Conservation (phyloP, 2,329 filamentous ascomycete species). For the Tolypocladium paradoxum region DNA sequence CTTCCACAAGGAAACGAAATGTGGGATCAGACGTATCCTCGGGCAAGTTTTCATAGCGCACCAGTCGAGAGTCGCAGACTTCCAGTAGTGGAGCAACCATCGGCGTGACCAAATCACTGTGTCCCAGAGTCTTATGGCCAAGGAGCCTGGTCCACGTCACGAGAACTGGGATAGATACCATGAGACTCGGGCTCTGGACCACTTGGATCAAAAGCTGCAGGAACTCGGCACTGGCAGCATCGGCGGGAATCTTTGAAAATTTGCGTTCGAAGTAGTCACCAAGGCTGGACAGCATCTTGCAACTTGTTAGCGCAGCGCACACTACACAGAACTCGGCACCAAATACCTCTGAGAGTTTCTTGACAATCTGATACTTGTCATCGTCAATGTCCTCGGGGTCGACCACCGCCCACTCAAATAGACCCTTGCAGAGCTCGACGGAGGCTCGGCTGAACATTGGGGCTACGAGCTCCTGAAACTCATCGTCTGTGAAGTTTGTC, state of each 20-base stretch:
- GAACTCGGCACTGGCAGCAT: slow-evolving; percentile 60
- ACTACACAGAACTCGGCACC: background rate
- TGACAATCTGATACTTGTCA: slow-evolving; percentile 81
- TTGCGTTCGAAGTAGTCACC: slow-evolving; percentile 77
- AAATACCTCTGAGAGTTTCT: slow-evolving; percentile 83
- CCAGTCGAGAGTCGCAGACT: slow-evolving; percentile 69
- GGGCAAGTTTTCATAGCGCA: slow-evolving; percentile 80
- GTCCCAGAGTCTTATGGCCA: slow-evolving; percentile 56
- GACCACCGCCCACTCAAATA: slow-evolving; percentile 72
- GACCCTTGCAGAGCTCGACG: slow-evolving; percentile 57
- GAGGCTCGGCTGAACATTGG: slow-evolving; percentile 68
- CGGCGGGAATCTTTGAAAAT: slow-evolving; percentile 51
- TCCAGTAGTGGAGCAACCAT: slow-evolving; percentile 70
- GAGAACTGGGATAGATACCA: slow-evolving; percentile 86
- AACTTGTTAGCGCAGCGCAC: slow-evolving; percentile 2
- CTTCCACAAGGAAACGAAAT: slow-evolving; percentile 74
- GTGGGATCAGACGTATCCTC: slow-evolving; percentile 73
- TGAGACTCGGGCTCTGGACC: slow-evolving; percentile 74
- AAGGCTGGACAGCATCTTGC: slow-evolving; percentile 71
- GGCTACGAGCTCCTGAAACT: slow-evolving; percentile 67
- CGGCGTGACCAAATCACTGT: slow-evolving; percentile 46
- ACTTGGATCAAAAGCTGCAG: slow-evolving; percentile 71
- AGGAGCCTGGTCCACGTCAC: slow-evolving; percentile 83
- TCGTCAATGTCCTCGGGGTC: slow-evolving; percentile 79
- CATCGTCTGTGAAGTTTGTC: slow-evolving; percentile 61